phyloP scores from a whole-genome alignment of 192 early-diverging fungal genomes.

The Coemansia sp. region DNA sequence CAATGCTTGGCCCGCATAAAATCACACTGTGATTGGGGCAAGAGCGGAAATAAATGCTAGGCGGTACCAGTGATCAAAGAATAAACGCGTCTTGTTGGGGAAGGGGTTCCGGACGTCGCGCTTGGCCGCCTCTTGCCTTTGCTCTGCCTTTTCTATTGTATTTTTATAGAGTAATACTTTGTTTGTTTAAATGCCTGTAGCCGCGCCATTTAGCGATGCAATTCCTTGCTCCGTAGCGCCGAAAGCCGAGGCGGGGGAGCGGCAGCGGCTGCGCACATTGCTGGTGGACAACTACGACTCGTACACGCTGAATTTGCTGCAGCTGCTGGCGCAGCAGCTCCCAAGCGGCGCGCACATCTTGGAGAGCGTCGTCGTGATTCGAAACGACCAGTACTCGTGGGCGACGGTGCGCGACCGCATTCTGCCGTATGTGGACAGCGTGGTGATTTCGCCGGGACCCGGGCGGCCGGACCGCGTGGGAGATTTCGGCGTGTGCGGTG shows the following conservation, averaged over 20 bases:
- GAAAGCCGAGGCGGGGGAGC: too few species aligned
- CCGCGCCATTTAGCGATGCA: not conserved
- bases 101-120: too few species aligned
- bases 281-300: conserved; percentile 98
- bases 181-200: not conserved
- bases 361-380: conserved; percentile 69
- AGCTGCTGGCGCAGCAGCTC: conserved; percentile 51
- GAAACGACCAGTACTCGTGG: conserved; percentile 92
- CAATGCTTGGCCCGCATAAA: too few species aligned
- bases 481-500: conserved; percentile 45
- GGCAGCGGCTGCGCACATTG: conserved; percentile 47
- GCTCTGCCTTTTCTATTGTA: not conserved
- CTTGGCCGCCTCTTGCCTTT: too few species aligned
- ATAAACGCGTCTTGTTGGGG: too few species aligned
- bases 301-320: conserved; percentile 93
- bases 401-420: conserved; percentile 50
- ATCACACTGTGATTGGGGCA: too few species aligned
- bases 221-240: not conserved
- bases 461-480: conserved; percentile 67
- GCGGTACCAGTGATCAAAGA: too few species aligned
- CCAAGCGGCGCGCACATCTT: not conserved
- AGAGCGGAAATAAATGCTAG: too few species aligned
- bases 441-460: conserved; percentile 93
- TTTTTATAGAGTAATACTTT: not conserved
- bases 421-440: conserved; percentile 77